phyloP scores from a whole-genome alignment of 2,329 filamentous ascomycete species.

The Clonostachys rhizophaga region DNA sequence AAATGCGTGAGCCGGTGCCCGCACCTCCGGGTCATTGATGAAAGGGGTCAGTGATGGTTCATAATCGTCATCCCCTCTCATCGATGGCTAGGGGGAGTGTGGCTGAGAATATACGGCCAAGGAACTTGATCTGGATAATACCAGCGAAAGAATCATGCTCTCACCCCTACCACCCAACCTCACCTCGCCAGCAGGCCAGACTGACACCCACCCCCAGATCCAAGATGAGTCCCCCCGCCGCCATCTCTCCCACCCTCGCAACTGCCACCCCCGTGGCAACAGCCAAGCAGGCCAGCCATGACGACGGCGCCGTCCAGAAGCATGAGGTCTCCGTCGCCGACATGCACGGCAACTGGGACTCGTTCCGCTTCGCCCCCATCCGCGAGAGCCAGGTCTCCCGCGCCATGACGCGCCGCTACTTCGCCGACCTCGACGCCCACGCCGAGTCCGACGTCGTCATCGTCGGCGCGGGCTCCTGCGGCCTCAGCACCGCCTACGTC shows the following conservation, averaged over 20 bases:
- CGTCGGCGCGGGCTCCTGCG: slow-evolving; percentile 84
- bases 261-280: slow-evolving; percentile 38
- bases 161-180: slow-evolving; percentile 27
- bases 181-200: not conserved
- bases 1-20: slow-evolving; percentile 62
- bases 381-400: slow-evolving; percentile 89
- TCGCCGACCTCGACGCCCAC: slow-evolving; percentile 80
- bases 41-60: too few species aligned
- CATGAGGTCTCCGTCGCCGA: slow-evolving; percentile 48
- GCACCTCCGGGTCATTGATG: slow-evolving; percentile 7
- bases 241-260: slow-evolving; percentile 53
- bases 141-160: slow-evolving; percentile 99
- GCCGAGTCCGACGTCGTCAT: slow-evolving; percentile 94
- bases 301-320: slow-evolving; percentile 10
- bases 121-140: slow-evolving; percentile 98
- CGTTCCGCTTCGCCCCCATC: slow-evolving; percentile 80
- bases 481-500: slow-evolving; percentile 78
- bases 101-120: slow-evolving; percentile 84
- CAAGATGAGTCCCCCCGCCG: slow-evolving; percentile 77
- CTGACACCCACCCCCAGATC: slow-evolving; percentile 7
- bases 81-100: slow-evolving; percentile 12
- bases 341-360: slow-evolving; percentile 74
- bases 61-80: too few species aligned
- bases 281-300: slow-evolving; percentile 37
- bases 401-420: slow-evolving; percentile 92